Evolutionary conservation across 805 yeast genomes (phyloP).

Genomic region (Clavispora fructus): DNA sequence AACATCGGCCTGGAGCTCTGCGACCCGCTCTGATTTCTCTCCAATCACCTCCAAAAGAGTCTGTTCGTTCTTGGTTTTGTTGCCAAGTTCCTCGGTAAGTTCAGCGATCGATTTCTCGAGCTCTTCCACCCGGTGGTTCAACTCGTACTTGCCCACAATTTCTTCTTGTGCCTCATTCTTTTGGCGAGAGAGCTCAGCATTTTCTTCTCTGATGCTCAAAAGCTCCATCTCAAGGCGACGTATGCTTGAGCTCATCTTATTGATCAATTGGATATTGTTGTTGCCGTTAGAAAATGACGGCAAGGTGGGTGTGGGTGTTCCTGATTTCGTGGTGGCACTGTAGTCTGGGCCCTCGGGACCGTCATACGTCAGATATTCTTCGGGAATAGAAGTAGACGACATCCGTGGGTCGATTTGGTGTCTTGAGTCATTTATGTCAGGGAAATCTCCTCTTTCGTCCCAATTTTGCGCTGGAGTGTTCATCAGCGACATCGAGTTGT

Average conservation of each 20-base stretch:
- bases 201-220: slow-evolving; percentile 57
- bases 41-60: slow-evolving; percentile 70
- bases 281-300: slow-evolving; percentile 13
- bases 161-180: slow-evolving; percentile 68
- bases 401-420: neutral
- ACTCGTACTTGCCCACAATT: slow-evolving; percentile 40
- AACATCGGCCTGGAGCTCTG: slow-evolving; percentile 84
- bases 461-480: slow-evolving; percentile 6
- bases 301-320: slow-evolving; percentile 4
- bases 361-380: slow-evolving; percentile 3
- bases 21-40: slow-evolving; percentile 80
- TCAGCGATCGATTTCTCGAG: slow-evolving; percentile 25
- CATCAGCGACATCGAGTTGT: slow-evolving; percentile 2
- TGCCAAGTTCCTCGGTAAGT: slow-evolving; percentile 27
- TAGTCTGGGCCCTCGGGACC: slow-evolving; percentile 7
- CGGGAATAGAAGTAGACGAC: neutral
- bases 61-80: slow-evolving; percentile 37
- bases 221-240: slow-evolving; percentile 79
- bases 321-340: slow-evolving; percentile 4
- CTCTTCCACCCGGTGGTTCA: slow-evolving; percentile 22
- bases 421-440: neutral
- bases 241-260: slow-evolving; percentile 70
- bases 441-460: slow-evolving; percentile 8
- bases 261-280: slow-evolving; percentile 54
- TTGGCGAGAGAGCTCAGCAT: slow-evolving; percentile 46